These are phyloP conservation scores for Endocalyx cinctus DNA, from an alignment of 2,329 filamentous ascomycete genomes.

Conservation along the genomic window DNA sequence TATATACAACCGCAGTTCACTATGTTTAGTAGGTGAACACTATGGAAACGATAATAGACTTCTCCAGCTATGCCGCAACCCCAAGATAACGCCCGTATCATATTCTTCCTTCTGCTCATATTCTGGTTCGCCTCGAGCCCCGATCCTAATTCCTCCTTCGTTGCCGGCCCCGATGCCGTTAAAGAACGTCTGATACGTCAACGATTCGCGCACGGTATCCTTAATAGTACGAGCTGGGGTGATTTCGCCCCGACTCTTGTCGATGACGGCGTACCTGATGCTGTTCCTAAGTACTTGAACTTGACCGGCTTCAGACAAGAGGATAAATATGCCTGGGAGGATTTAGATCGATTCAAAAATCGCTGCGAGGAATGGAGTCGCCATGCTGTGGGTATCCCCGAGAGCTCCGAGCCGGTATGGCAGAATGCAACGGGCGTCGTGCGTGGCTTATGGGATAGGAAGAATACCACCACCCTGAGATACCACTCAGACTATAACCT, in stretches of 20 bases:
- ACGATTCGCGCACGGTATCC: conserved; percentile 44
- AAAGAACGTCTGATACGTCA: conserved; percentile 47
- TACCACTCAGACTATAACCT: conserved; percentile 55
- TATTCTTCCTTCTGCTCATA: conserved; percentile 40
- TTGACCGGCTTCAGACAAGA: conserved; percentile 71
- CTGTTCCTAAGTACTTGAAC: conserved; percentile 51
- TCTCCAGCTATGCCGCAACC: conserved; percentile 45
- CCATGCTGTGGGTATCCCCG: conserved; percentile 41
- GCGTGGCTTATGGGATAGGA: conserved; percentile 69
- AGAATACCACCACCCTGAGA: conserved; percentile 41
- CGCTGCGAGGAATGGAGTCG: conserved; percentile 59
- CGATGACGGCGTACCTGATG: conserved; percentile 23
- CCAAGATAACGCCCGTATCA: conserved; percentile 40
- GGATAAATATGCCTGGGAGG: conserved; percentile 75
- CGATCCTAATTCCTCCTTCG: conserved; percentile 36
- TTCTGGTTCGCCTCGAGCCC: conserved; percentile 41
- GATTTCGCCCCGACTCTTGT: conserved; percentile 48
- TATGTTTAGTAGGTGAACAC: too few species aligned
- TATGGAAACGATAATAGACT: conserved; percentile 22
- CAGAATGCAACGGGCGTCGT: conserved; percentile 74
- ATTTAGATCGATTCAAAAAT: conserved; percentile 62
- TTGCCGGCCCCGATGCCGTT: conserved; percentile 36
- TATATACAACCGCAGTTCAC: too few species aligned
- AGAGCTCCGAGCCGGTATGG: conserved; percentile 53
- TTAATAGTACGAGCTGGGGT: conserved; percentile 55